Base-by-base conservation (phyloP, 1,284 basidiomycete species). In the Ceratobasidium sp. region DNA sequence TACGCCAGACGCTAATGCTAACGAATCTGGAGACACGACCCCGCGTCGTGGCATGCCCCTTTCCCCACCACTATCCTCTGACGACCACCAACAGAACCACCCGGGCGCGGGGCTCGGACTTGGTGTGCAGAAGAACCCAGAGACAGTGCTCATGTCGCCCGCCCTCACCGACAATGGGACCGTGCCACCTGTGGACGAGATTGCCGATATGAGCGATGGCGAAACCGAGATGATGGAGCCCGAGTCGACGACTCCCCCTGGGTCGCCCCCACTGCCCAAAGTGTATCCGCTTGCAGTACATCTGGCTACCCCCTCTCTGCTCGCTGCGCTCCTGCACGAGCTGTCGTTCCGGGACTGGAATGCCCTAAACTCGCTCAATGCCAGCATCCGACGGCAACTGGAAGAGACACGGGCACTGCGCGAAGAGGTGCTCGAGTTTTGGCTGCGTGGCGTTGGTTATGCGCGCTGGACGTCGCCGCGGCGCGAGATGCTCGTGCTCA, bases 341-440 rank as follows among this genome's bases (percentile, higher is more conserved):
- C 40, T 75, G 18, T 63, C 61, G 30, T 75, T 75, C 72, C 40
- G 69, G 25, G 74, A 74, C 30, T 63, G 63, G 49, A 70, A 70
- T 33, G 69, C 72, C 23, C 38, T 75, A 12, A 72, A 76, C 33
- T 30, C 54, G 16, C 64, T 74, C 16, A 75, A 72, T 63, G 53
- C 66, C 58, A 49, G 42, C 51, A 49, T 64, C 60, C 71, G 76
- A 54, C 59, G 76, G 9, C 67, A 72, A 33, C 48, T 91, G 48
- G 83, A 84, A 67, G 83, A 84, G 73, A 80, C 79, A 16, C 78
- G 83, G n/a, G 81, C 81, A 54, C 78, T 90, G 56, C 82, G 85
- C 36, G 91, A 92, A 79, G 82, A 79, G 12, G 85, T 90, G 7
- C 77, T 93, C 73, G 88, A 90, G 79, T 81, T 88, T 51, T 92